Percentiles rank a stretch among this genome's conserved stretches.
Evolutionary conservation across 352 stramenopile genomes (phyloP).

Genomic region (Halophytophthora batemanensis): DNA sequence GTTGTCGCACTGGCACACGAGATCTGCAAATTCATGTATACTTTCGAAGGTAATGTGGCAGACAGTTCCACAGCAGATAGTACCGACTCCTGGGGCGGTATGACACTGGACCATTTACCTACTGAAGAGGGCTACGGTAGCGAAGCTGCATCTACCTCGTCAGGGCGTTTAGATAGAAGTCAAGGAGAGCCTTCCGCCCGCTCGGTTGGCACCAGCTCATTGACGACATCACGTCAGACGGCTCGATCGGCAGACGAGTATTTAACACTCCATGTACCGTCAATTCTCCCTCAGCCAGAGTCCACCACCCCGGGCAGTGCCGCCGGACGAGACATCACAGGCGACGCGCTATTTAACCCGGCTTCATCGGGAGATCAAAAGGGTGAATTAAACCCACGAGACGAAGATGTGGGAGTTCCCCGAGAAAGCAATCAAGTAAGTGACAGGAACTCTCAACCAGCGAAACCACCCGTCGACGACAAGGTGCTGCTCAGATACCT

Average conservation of each 20-base stretch:
- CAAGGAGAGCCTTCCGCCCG: slow-evolving; percentile 16
- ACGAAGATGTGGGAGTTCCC: not conserved
- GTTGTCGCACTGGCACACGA: slow-evolving; percentile 38
- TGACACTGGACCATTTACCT: too few species aligned
- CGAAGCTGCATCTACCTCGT: not conserved
- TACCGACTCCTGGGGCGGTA: not conserved
- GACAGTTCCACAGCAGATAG: slow-evolving; percentile 5
- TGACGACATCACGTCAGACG: slow-evolving; percentile 11
- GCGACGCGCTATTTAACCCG: not conserved
- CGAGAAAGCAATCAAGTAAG: not conserved
- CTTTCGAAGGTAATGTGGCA: slow-evolving; percentile 3
- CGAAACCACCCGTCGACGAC: slow-evolving; percentile 17
- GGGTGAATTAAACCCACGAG: slow-evolving; percentile 1
- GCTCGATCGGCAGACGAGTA: slow-evolving; percentile 19
- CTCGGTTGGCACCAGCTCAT: slow-evolving; percentile 18
- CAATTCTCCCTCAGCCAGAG: slow-evolving; percentile 17
- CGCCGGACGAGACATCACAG: slow-evolving; percentile 8
- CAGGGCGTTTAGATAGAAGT: slow-evolving; percentile 8
- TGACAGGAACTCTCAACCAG: not conserved
- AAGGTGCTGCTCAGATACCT: slow-evolving; percentile 34
- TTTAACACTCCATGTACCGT: slow-evolving; percentile 17
- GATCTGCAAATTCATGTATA: slow-evolving; percentile 31
- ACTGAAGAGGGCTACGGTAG: too few species aligned
- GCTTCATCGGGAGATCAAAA: slow-evolving; percentile 7
- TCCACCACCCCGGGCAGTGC: slow-evolving; percentile 10